Base-by-base conservation (phyloP, 1,284 basidiomycete species). In the Cutaneotrichosporon daszewskae region DNA sequence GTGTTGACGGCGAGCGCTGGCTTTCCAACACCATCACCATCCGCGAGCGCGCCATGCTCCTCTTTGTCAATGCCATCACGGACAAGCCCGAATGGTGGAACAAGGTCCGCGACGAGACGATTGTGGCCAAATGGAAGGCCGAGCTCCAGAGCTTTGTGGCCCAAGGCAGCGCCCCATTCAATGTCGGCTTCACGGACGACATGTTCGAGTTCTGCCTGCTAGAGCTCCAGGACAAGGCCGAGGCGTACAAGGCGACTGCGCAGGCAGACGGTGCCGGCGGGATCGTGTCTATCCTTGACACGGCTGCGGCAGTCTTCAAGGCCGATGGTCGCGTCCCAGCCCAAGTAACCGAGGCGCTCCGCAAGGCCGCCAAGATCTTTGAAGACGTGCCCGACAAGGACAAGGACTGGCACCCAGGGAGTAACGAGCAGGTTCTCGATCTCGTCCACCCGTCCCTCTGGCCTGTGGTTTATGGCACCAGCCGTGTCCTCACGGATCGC, bases 21-120 rank as follows among this genome's bases (percentile, higher is more conserved):
- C 10, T 13, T 7, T 11, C 22, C 10, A 35, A 32, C 24, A 44
- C 37, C 2, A 5, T 33, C n/a, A 32, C 37, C n/a, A 16, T 32
- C n/a, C 41, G 47, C 27, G 47, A 48, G 37, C 47, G 41, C 29
- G 41, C 36, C 17, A 40, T 48, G 37, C 29, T 43, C 17, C 32
- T 22, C 17, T 32, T 48, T 25, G 34, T 48, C 16, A 18, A 43
- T 29, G 4, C 18, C 16, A 23, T 48, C 19, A 43, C 37, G 9
- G 47, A 48, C 37, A 48, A 48, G 37, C 37, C 37, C 11, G 37
- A 27, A 22, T 48, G 47, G 47, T 6, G 19, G 32, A 17, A n/a
- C 37, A 48, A 48, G 29, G 47, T 48, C 24, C 20, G 12, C 14
- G 47, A 43, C 41, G 37, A 40, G 7, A 19, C 27, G 11, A 44